Percentiles rank a stretch among this genome's conserved stretches.
These are phyloP conservation scores for Xanthoparmelia taractica DNA, from an alignment of 495 filamentous ascomycete genomes.

Conservation along the genomic window DNA sequence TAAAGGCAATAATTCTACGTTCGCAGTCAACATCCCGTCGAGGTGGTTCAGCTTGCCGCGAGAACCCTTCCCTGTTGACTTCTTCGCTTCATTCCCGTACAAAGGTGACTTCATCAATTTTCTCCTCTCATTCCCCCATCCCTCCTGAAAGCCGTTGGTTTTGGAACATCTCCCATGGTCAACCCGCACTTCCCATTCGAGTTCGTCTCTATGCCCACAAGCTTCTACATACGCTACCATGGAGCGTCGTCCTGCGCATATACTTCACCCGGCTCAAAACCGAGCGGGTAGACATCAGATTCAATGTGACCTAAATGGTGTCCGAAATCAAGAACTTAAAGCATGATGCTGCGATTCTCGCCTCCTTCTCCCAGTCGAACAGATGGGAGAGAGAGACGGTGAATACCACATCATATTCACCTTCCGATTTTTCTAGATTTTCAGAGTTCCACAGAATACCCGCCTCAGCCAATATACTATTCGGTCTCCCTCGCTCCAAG, in stretches of 20 bases:
- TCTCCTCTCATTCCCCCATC: not conserved
- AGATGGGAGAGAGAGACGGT: conserved; percentile 52
- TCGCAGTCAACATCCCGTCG: not conserved
- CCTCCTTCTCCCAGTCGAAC: conserved; percentile 38
- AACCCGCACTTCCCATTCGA: not conserved
- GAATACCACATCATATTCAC: conserved; percentile 48
- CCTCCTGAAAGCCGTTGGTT: not conserved
- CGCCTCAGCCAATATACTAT: too few relatives aligned
- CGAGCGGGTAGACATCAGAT: not conserved
- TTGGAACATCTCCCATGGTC: not conserved
- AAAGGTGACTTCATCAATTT: not conserved
- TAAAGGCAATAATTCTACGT: too few relatives aligned
- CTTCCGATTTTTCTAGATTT: conserved; percentile 26
- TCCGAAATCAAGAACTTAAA: not conserved
- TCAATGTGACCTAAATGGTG: not conserved
- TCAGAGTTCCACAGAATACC: too few relatives aligned
- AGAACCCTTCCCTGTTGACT: not conserved
- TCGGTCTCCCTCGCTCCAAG: too few relatives aligned
- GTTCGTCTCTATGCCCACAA: not conserved
- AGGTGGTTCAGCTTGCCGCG: too few relatives aligned
- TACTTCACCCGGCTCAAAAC: not conserved
- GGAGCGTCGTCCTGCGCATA: not conserved
- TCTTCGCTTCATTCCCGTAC: not conserved
- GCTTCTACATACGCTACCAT: not conserved
- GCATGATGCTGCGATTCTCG: conserved; percentile 35